Evolutionary conservation across 345 rosid species (phyloP).

Genomic region (Acer saccharum): DNA sequence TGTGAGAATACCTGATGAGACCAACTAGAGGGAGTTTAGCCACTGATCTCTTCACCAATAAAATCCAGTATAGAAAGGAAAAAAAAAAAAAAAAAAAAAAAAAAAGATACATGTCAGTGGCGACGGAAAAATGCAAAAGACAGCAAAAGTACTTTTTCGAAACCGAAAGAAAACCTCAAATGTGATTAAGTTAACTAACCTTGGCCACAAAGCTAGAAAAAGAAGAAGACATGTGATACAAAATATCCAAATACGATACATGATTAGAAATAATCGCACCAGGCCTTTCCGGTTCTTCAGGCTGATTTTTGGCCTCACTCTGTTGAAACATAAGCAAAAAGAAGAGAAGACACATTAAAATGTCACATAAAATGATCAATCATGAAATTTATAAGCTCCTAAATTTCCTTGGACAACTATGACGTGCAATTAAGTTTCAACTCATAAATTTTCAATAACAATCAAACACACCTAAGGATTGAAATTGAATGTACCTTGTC

Average conservation of each 20-base stretch:
- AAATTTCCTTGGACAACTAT: too few relatives aligned
- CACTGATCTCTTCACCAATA: slow-evolving; percentile 89
- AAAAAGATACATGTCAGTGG: slow-evolving; percentile 35
- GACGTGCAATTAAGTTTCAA: too few relatives aligned
- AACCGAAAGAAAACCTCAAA: neutral
- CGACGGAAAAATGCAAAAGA: neutral
- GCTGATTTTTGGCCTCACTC: slow-evolving; percentile 40
- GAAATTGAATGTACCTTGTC: slow-evolving; percentile 34
- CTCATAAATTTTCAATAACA: neutral
- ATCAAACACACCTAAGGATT: neutral
- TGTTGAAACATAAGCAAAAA: slow-evolving; percentile 20
- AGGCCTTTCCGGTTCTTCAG: slow-evolving; percentile 61
- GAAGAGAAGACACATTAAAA: slow-evolving; percentile 8
- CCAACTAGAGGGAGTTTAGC: slow-evolving; percentile 95
- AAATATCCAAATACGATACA: slow-evolving; percentile 83
- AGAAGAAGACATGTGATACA: slow-evolving; percentile 94
- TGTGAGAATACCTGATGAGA: slow-evolving; percentile 70
- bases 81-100: too few relatives aligned
- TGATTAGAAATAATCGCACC: slow-evolving; percentile 92
- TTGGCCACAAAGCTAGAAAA: slow-evolving; percentile 99
- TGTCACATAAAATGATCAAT: neutral
- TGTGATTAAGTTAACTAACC: slow-evolving; percentile 50
- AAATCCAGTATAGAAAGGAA: slow-evolving; percentile 32
- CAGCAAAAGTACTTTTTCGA: neutral
- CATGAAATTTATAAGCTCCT: neutral